Percentiles rank a stretch among this genome's conserved stretches.
Conservation (phyloP, 139 green algal genomes). For the Pleodorina starrii region DNA sequence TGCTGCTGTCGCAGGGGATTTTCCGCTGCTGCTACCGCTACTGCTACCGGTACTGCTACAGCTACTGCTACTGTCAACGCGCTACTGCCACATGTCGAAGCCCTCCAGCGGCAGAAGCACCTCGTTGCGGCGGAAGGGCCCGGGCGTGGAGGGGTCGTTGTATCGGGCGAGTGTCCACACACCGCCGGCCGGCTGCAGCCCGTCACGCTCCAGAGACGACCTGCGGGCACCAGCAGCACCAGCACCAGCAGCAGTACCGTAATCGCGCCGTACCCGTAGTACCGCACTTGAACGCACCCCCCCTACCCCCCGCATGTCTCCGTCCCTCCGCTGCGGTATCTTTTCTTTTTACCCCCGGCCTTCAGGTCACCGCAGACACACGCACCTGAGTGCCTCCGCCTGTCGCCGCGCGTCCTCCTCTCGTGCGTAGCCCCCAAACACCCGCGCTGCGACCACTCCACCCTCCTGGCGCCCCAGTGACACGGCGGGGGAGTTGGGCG, state of each 20-base stretch:
- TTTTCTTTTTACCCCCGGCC: no score
- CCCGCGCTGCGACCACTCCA: slow-evolving; percentile 54
- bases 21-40: not conserved
- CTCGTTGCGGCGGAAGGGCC: slow-evolving; percentile 69
- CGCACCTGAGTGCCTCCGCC: slow-evolving; percentile 18
- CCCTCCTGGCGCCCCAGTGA: slow-evolving; percentile 40
- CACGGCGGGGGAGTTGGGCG: slow-evolving; percentile 33
- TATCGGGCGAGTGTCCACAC: slow-evolving; percentile 63
- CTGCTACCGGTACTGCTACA: not conserved
- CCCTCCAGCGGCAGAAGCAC: slow-evolving; percentile 63
- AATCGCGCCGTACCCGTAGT: no score
- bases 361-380: no score
- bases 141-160: slow-evolving; percentile 68
- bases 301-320: not conserved
- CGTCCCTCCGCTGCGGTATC: not conserved
- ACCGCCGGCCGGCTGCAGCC: not conserved
- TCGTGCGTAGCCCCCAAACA: slow-evolving; percentile 55
- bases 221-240: no score
- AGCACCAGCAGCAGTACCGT: no score
- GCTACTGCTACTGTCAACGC: not conserved
- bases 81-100: slow-evolving; percentile 47
- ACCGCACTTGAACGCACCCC: no score
- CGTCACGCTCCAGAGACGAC: slow-evolving; percentile 40
- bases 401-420: not conserved
- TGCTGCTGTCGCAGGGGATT: not conserved